phyloP scores from a whole-genome alignment of 2,329 filamentous ascomycete species.

The Septoria linicola region DNA sequence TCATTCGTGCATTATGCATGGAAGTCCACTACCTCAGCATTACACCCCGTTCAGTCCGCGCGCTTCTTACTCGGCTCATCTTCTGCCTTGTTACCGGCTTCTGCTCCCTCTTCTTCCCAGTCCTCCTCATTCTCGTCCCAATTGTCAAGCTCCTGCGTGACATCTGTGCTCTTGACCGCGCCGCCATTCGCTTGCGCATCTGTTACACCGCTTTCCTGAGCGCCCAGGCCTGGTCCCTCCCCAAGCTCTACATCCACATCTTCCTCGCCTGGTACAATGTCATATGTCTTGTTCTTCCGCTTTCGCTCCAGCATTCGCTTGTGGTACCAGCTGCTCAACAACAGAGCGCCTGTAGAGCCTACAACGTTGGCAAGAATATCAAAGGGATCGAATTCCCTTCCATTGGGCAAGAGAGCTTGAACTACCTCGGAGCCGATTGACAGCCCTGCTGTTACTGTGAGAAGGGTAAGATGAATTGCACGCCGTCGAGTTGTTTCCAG shows the following conservation, averaged over 20 bases:
- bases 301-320: constrained; percentile 90
- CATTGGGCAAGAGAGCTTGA: constrained; percentile 67
- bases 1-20: constrained; percentile 13
- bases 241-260: constrained; percentile 74
- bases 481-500: constrained; percentile 86
- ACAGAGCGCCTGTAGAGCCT: constrained; percentile 70
- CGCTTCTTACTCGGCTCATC: constrained; percentile 43
- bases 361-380: constrained; percentile 86
- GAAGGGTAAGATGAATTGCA: constrained; percentile 76
- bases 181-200: constrained; percentile 31
- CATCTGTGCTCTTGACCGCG: constrained; percentile 55
- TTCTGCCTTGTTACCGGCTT: constrained; percentile 31
- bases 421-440: constrained; percentile 74
- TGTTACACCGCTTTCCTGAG: constrained; percentile 37
- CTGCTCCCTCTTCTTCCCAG: constrained; percentile 61
- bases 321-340: constrained; percentile 86
- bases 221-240: constrained; percentile 46
- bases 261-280: constrained; percentile 63
- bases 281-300: constrained; percentile 70
- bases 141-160: constrained; percentile 85
- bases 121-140: constrained; percentile 85
- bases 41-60: constrained; percentile 39
- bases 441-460: constrained; percentile 72
- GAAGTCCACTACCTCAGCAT: constrained; percentile 11
- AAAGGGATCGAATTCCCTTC: constrained; percentile 67